These are phyloP conservation scores for Pseudogymnoascus sp. DNA, from an alignment of 2,329 filamentous ascomycete species.

Conservation along the genomic window DNA sequence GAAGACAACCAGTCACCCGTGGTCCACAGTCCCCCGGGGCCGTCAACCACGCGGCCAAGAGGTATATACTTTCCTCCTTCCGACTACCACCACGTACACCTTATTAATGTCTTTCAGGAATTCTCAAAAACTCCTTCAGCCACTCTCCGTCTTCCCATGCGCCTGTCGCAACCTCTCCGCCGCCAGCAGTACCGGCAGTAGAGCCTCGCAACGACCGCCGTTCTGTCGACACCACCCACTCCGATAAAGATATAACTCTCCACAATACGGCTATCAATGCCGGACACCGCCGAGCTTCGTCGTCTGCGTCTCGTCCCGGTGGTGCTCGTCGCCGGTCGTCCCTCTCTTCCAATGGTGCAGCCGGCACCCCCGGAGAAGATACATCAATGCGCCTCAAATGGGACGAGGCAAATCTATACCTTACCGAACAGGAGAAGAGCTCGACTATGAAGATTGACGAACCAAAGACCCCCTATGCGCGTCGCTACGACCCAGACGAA, in stretches of 20 bases:
- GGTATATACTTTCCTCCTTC: constrained; percentile 22
- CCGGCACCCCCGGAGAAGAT: constrained; percentile 45
- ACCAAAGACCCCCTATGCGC: constrained; percentile 94
- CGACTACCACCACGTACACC: constrained; percentile 6
- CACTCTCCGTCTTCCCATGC: constrained; percentile 44
- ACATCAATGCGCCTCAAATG: constrained; percentile 78
- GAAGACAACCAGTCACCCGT: constrained; percentile 22
- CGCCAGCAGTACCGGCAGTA: constrained; percentile 25
- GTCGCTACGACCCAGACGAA: constrained; percentile 81
- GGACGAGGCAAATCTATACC: constrained; percentile 96
- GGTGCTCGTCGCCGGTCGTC: constrained; percentile 60
- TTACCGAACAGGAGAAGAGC: constrained; percentile 91
- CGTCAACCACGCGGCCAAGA: constrained; percentile 30
- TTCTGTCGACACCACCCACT: constrained; percentile 33
- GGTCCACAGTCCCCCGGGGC: constrained; percentile 26
- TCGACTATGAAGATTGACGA: constrained; percentile 99
- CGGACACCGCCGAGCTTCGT: constrained; percentile 77
- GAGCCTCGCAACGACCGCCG: constrained; percentile 31
- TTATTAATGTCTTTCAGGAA: constrained; percentile 50
- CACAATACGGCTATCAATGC: constrained; percentile 94
- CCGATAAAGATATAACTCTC: constrained; percentile 82
- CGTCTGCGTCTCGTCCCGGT: constrained; percentile 56
- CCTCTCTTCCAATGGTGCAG: constrained; percentile 33
- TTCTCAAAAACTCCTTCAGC: constrained; percentile 82
- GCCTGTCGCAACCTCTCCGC: constrained; percentile 38